Evolutionary conservation across 371 early-diverging fungal species (phyloP).

Genomic region (Lichtheimia hyalospora): DNA sequence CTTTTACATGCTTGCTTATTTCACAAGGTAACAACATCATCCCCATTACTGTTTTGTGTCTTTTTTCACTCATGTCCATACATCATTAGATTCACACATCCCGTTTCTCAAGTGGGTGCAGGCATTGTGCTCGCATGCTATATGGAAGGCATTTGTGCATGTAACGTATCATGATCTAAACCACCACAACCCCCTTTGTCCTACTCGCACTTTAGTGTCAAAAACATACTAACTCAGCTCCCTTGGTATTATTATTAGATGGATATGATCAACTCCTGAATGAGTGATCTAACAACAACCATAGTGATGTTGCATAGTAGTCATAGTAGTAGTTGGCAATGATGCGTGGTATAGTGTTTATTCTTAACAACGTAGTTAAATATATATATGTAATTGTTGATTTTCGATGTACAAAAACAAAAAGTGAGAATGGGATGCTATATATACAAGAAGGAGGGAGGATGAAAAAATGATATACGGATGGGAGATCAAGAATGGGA

Average conservation of each 20-base stretch:
- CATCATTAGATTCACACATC: constrained; percentile 58
- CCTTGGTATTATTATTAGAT: constrained; percentile 19
- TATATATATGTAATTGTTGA: constrained; percentile 1
- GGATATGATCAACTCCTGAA: constrained; percentile 42
- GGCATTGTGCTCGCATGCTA: constrained; percentile 78
- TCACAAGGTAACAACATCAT: constrained; percentile 52
- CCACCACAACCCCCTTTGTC: neutral
- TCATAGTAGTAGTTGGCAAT: no score
- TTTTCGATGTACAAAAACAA: neutral
- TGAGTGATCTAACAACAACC: constrained; percentile 13
- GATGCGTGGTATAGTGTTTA: neutral
- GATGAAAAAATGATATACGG: constrained; percentile 3
- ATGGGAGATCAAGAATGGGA: constrained; percentile 4
- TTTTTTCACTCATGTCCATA: neutral
- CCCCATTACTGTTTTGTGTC: neutral
- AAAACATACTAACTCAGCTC: neutral
- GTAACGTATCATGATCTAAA: constrained; percentile 22
- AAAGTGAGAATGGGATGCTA: neutral
- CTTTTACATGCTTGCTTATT: constrained; percentile 82
- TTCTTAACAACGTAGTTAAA: neutral
- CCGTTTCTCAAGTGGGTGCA: constrained; percentile 72
- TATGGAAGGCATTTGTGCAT: constrained; percentile 72
- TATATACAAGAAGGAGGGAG: constrained; percentile 1
- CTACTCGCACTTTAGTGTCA: neutral
- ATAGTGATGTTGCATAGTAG: no score